Base-by-base conservation (phyloP, 1,139 yeast genomes). In the Nakaseomyces uthaithaninus region DNA sequence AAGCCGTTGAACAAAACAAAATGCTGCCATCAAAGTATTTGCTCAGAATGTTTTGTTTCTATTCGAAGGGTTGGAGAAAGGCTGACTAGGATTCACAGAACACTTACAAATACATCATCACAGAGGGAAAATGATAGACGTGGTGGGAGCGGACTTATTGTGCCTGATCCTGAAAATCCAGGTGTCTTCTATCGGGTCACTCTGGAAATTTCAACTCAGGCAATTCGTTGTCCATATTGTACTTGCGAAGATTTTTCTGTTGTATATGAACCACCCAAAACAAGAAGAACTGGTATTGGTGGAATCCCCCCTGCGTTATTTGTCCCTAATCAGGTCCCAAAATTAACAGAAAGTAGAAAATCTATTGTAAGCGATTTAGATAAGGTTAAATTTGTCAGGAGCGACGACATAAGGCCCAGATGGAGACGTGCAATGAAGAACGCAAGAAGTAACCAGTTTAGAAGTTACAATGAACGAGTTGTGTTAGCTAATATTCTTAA, bases 201-300 rank as follows among this genome's bases (percentile, higher is more conserved):
- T 7, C 10, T 31, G 10, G 25, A 31, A 2, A 8, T 87, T 44
- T 80, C 83, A 2, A 80, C 94, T 10, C 96, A 87, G 54, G 82
- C 93, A 0, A 91, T 95, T 2, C 74, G 75, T 51, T 91, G 98
- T 59, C 97, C 98, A 0, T 91, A 82, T 59, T 91, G 98, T 67
- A 94, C 94, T 4, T 77, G 80, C 65, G 72, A 85, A 3, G 79
- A 83, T 52, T 86, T 89, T 62, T 95, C 95, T 3, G 80, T 91
- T 14, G 77, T 83, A 0, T 91, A 84, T 59, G 72, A 72, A 16
- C 77, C 89, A 1, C 80, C 84, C 9, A 65, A 69, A 2, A 67
- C 65, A 40, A 64, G 78, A 38, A 62, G 65, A 45, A 72, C 77
- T 2, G 89, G 91, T 0, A 59, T 77, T 3, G 68, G 45, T 37